Conservation (phyloP, 202 grass and related monocot genomes). For the Musa balbisiana region DNA sequence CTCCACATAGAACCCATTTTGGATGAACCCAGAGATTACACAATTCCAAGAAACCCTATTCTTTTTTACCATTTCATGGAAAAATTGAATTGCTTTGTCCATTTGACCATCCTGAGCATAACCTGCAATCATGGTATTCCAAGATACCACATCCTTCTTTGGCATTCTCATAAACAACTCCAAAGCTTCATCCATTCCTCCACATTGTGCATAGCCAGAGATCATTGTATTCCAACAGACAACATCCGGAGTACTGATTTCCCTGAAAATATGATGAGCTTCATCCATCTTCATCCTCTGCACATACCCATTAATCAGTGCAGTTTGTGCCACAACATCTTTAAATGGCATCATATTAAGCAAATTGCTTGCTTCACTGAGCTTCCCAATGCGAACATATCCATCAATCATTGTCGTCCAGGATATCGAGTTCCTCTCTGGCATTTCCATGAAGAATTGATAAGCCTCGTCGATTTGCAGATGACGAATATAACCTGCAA, state of each 20-base stretch:
- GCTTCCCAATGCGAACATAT: constrained; percentile 34
- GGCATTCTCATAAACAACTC: constrained; percentile 24
- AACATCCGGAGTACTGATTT: constrained; percentile 36
- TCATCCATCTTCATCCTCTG: constrained; percentile 33
- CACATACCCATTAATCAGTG: constrained; percentile 54
- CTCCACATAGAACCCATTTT: constrained; percentile 43
- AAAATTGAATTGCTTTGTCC: constrained; percentile 25
- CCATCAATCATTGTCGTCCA: constrained; percentile 54
- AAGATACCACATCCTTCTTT: constrained; percentile 19
- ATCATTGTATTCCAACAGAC: constrained; percentile 83
- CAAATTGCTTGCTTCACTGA: constrained; percentile 43
- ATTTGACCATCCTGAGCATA: constrained; percentile 21
- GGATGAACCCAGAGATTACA: constrained; percentile 57
- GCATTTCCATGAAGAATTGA: constrained; percentile 39
- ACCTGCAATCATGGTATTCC: constrained; percentile 13
- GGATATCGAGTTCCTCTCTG: constrained; percentile 37
- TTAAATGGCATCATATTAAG: constrained; percentile 44
- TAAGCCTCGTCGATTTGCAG: constrained; percentile 29
- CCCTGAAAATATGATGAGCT: constrained; percentile 43
- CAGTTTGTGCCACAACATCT: constrained; percentile 45
- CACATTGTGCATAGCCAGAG: constrained; percentile 46
- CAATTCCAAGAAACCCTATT: constrained; percentile 68
- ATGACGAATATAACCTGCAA: constrained; percentile 35
- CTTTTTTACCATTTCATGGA: constrained; percentile 51
- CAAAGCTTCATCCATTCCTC: constrained; percentile 19